Conservation (phyloP, 345 rosid genomes). For the Nasturtium officinale region DNA sequence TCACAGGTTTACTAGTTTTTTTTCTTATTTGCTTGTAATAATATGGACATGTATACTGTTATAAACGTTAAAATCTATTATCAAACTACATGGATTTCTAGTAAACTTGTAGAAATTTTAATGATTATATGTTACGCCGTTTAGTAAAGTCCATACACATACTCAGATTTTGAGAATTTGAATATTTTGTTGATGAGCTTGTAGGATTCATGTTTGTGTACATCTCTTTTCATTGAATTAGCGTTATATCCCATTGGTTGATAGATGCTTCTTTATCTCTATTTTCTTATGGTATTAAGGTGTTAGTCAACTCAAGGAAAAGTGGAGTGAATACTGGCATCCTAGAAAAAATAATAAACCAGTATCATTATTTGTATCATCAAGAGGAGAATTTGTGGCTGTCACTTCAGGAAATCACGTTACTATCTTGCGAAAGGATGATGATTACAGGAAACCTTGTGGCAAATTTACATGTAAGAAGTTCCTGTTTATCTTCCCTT, state of each 20-base stretch:
- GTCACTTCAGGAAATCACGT: conserved; percentile 76
- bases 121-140: conserved; percentile 5
- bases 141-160: conserved; percentile 7
- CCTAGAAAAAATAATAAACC: conserved; percentile 50
- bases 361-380: conserved; percentile 66
- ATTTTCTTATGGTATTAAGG: conserved; percentile 48
- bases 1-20: not conserved
- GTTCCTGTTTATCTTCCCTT: conserved; percentile 5
- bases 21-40: not conserved
- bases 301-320: conserved; percentile 65
- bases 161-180: conserved; percentile 3
- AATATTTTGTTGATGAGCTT: not conserved
- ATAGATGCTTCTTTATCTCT: not conserved
- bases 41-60: not conserved
- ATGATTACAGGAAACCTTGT: conserved; percentile 68
- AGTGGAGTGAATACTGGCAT: conserved; percentile 56
- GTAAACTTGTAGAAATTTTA: not conserved
- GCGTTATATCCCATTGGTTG: conserved; percentile 5
- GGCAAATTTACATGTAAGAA: conserved; percentile 68
- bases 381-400: conserved; percentile 76
- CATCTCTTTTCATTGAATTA: conserved; percentile 11
- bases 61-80: not conserved
- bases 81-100: not conserved
- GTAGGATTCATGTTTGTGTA: conserved; percentile 8
- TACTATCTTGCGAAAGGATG: conserved; percentile 68